Percentiles rank a stretch among this genome's conserved stretches.
These are phyloP conservation scores for Tuber aestivum DNA, from an alignment of 495 filamentous ascomycete genomes.

Conservation along the genomic window DNA sequence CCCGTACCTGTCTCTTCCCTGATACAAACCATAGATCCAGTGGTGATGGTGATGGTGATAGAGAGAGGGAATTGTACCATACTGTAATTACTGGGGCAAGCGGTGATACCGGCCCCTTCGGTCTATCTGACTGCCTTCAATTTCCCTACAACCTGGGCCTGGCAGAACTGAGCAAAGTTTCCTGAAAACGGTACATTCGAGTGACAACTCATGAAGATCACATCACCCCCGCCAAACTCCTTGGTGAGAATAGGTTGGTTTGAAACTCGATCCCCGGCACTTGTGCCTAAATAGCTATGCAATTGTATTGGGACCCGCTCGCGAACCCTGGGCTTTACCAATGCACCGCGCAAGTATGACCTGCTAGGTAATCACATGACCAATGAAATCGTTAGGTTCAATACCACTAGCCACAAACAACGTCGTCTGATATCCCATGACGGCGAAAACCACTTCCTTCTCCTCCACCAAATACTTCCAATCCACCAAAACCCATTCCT, in stretches of 20 bases:
- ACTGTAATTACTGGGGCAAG: background rate
- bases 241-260: background rate
- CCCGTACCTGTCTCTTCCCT: background rate
- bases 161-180: background rate
- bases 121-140: background rate
- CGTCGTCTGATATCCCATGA: background rate
- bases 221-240: background rate
- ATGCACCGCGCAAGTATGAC: background rate
- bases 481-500: background rate
- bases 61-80: background rate
- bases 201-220: background rate
- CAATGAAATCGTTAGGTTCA: background rate
- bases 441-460: background rate
- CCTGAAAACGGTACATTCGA: background rate
- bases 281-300: background rate
- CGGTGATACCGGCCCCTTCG: background rate
- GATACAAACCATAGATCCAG: background rate
- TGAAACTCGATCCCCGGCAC: background rate
- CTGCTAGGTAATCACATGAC: background rate
- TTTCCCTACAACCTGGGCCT: background rate
- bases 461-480: background rate
- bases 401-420: background rate
- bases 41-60: background rate
- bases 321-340: no score
- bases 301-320: background rate